Conservation (phyloP, 257 asterid genomes). For the Jaltomata sinuosa region DNA sequence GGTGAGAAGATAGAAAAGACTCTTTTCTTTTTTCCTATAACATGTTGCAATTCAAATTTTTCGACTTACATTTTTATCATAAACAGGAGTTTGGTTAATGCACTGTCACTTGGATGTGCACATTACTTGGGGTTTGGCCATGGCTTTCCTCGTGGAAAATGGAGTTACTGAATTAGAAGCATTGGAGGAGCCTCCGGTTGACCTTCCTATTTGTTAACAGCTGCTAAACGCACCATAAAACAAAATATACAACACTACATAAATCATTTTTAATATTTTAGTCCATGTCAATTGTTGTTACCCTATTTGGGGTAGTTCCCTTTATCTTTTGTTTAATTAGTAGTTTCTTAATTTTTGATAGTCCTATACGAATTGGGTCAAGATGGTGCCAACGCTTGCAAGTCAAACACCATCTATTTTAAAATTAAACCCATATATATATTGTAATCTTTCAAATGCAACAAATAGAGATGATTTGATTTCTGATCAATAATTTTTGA, state of each 20-base stretch:
- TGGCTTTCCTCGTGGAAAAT: conserved; percentile 65
- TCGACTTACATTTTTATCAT: not conserved
- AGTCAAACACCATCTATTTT: conserved; percentile 7
- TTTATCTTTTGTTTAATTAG: conserved; percentile 4
- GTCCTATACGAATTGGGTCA: conserved; percentile 3
- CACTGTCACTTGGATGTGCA: conserved; percentile 96
- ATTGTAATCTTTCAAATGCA: conserved; percentile 9
- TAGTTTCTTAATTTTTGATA: not conserved
- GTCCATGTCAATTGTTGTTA: not conserved
- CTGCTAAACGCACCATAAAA: not conserved
- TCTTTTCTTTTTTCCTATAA: not conserved
- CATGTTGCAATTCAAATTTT: not conserved
- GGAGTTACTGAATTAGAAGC: conserved; percentile 53
- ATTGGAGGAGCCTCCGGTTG: conserved; percentile 56
- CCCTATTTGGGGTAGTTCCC: conserved; percentile 12
- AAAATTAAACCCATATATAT: conserved; percentile 4
- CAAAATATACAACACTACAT: not conserved
- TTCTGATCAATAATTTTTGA: not conserved
- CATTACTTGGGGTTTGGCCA: conserved; percentile 76
- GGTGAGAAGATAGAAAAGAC: conserved; percentile 27
- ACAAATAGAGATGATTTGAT: conserved; percentile 5
- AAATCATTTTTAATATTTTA: conserved; percentile 1
- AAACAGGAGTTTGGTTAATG: conserved; percentile 74
- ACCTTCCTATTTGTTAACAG: conserved; percentile 51
- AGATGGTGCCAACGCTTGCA: conserved; percentile 7